Base-by-base conservation (phyloP, 2,329 filamentous ascomycete species). In the Zarea fungicola region DNA sequence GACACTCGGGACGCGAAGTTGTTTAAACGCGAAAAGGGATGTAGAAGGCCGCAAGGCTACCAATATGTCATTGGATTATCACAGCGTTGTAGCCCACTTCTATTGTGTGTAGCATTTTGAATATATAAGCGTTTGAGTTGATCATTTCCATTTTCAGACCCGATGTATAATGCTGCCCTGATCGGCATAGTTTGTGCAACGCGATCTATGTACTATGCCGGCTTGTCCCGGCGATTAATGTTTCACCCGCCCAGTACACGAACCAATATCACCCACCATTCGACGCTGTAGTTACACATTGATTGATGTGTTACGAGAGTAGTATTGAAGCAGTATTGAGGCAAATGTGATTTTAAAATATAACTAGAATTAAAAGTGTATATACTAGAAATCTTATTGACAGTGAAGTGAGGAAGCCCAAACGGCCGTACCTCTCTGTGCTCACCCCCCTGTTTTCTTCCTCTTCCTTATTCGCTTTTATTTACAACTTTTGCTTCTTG, bases 401-500 rank as follows among this genome's bases (percentile, higher is more conserved):
- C n/a, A n/a, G n/a, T n/a, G n/a, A n/a, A n/a, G n/a, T n/a, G n/a
- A n/a, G n/a, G n/a, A n/a, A n/a, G n/a, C n/a, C n/a, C n/a, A n/a
- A n/a, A n/a, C n/a, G n/a, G n/a, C n/a, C n/a, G n/a, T n/a, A n/a
- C n/a, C n/a, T n/a, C n/a, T n/a, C n/a, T n/a, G n/a, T n/a, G n/a
- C n/a, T n/a, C n/a, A n/a, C n/a, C n/a, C 23, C 6, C 6, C n/a
- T 29, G 14, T 21, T 4, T 10, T 6, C 11, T 4, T 36, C 16
- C 16, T 31, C 16, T 32, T 16, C 42, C 26, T 7, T n/a, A n/a
- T n/a, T n/a, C n/a, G n/a, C n/a, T n/a, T n/a, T n/a, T n/a, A n/a
- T n/a, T 57, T 56, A 45, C 42, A 50, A 28, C 41, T 41, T 28
- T 22, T 56, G 49, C 42, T n/a, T n/a, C n/a, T 59, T 56, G 8